A percentile compares a stretch with the other conserved stretches of the same genome.
Conservation (phyloP, 345 rosid genomes). For the Populus simonii region DNA sequence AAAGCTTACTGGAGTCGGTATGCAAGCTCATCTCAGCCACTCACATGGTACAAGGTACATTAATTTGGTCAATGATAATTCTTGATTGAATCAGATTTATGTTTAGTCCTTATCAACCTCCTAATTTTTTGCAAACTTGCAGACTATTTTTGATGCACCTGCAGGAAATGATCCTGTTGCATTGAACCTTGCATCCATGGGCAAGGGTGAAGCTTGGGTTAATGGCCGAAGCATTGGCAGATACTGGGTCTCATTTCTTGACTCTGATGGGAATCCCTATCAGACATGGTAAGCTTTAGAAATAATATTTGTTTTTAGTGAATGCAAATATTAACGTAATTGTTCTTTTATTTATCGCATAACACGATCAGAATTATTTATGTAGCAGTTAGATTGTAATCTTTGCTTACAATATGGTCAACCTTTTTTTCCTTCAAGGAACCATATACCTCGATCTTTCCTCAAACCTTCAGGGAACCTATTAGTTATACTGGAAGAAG, state of each 20-base stretch:
- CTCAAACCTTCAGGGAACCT: constrained; percentile 15
- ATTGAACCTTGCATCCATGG: constrained; percentile 60
- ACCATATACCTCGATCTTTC: constrained; percentile 43
- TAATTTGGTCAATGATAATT: not conserved
- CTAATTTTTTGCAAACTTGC: constrained; percentile 1
- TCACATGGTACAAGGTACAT: constrained; percentile 76
- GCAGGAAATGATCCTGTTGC: constrained; percentile 48
- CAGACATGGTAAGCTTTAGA: constrained; percentile 48
- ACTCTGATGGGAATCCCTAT: constrained; percentile 47
- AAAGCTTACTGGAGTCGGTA: constrained; percentile 45
- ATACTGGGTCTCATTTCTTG: constrained; percentile 57
- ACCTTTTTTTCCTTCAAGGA: constrained; percentile 21
- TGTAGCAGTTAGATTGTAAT: not conserved
- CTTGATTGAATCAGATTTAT: not conserved
- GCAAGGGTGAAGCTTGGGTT: constrained; percentile 78
- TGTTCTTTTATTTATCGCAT: not conserved
- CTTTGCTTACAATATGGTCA: not conserved
- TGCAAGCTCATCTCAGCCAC: constrained; percentile 38
- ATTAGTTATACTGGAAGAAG: not conserved
- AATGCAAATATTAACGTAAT: not conserved
- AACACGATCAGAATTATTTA: not conserved
- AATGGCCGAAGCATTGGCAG: constrained; percentile 71
- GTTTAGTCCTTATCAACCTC: not conserved
- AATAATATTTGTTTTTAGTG: not conserved
- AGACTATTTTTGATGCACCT: constrained; percentile 57